Conservation (phyloP, 2,329 filamentous ascomycete species). For the Verticillium nonalfalfae region DNA sequence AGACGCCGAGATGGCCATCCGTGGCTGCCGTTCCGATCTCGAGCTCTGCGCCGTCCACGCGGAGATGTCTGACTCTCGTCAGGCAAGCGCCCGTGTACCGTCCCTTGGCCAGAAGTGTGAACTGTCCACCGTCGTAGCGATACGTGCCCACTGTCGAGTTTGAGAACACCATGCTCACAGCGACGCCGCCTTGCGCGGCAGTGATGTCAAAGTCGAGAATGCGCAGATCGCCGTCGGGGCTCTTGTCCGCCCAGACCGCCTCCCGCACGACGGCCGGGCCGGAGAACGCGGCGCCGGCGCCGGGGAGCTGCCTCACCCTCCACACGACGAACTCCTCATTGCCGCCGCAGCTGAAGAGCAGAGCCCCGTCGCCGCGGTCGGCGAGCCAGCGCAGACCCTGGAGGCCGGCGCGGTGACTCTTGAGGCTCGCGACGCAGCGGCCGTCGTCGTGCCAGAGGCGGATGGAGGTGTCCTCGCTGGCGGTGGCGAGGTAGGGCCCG, state of each 20-base stretch:
- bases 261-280: constrained; percentile 53
- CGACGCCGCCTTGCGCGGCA: constrained; percentile 28
- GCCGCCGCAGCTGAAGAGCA: constrained; percentile 80
- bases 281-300: constrained; percentile 31
- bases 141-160: constrained; percentile 72
- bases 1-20: constrained; percentile 69
- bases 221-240: constrained; percentile 59
- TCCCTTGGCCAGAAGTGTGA: constrained; percentile 44
- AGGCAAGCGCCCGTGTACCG: constrained; percentile 69
- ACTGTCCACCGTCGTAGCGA: constrained; percentile 36
- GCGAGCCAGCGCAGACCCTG: constrained; percentile 73
- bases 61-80: constrained; percentile 53
- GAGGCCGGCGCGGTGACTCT: constrained; percentile 76
- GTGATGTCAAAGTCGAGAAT: constrained; percentile 58
- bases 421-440: constrained; percentile 57
- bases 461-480: constrained; percentile 66
- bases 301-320: constrained; percentile 43
- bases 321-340: constrained; percentile 88
- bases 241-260: constrained; percentile 44
- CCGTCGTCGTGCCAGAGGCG: constrained; percentile 58
- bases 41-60: constrained; percentile 14
- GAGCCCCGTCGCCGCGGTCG: constrained; percentile 38
- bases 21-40: constrained; percentile 66
- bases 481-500: constrained; percentile 52
- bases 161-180: constrained; percentile 71